Evolutionary conservation across 2,329 filamentous ascomycete species (phyloP).

Genomic region (Knufia petricola): DNA sequence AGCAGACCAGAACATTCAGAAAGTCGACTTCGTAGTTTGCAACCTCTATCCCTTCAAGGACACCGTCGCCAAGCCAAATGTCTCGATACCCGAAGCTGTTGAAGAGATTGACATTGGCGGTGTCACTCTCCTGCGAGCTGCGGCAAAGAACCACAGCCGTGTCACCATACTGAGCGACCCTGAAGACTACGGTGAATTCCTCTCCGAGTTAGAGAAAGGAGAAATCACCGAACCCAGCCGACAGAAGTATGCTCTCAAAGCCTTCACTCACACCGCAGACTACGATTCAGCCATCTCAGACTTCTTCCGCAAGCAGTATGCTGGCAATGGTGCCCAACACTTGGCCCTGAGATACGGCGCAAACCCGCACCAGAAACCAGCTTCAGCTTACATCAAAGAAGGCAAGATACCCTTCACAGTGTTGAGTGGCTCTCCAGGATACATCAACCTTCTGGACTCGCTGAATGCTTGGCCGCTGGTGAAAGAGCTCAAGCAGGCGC

Average conservation of each 20-base stretch:
- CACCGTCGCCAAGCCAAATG: conserved; percentile 91
- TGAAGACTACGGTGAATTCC: conserved; percentile 84
- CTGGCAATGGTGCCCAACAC: conserved; percentile 72
- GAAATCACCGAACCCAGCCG: conserved; percentile 78
- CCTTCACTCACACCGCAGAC: conserved; percentile 95
- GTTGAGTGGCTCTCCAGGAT: conserved; percentile 78
- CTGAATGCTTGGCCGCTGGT: conserved; percentile 96
- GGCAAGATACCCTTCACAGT: conserved; percentile 87
- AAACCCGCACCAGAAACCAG: conserved; percentile 97
- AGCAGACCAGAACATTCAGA: conserved; percentile 85
- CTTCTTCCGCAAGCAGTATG: conserved; percentile 97
- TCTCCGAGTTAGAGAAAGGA: conserved; percentile 78
- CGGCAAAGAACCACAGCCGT: conserved; percentile 93
- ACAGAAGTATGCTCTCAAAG: conserved; percentile 88
- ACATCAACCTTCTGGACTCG: conserved; percentile 93
- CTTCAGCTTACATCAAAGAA: conserved; percentile 67
- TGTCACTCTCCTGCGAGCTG: conserved; percentile 89
- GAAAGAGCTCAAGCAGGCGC: conserved; percentile 84
- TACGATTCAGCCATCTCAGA: conserved; percentile 91
- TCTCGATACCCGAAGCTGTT: conserved; percentile 91
- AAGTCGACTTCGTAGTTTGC: conserved; percentile 93
- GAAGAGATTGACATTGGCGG: conserved; percentile 99
- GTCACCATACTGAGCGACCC: conserved; percentile 96
- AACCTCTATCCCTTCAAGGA: conserved; percentile 99
- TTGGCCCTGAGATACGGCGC: conserved; percentile 83